A percentile compares a stretch with the other conserved stretches of the same genome.
phyloP scores from a whole-genome alignment of 2,329 filamentous ascomycete species.

The Talaromyces albobiverticillius region DNA sequence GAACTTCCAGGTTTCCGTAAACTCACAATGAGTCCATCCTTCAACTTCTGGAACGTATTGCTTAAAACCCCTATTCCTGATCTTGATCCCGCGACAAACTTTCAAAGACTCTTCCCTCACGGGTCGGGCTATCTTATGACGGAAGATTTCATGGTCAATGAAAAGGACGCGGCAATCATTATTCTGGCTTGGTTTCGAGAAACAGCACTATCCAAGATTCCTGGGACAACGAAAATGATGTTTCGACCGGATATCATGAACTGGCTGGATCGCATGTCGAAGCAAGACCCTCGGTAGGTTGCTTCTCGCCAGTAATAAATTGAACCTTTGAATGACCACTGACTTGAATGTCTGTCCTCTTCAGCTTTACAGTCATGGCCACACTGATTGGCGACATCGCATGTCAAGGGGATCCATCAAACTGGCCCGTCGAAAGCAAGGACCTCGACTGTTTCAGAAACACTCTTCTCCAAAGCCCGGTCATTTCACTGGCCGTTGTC shows the following conservation, averaged over 20 bases:
- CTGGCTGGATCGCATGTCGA: constrained; percentile 30
- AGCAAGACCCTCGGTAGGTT: constrained; percentile 15
- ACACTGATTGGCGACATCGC: constrained; percentile 26
- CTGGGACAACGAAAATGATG: constrained; percentile 37
- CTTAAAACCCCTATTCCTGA: constrained; percentile 25
- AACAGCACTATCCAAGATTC: constrained; percentile 20
- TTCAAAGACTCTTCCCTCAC: constrained; percentile 37
- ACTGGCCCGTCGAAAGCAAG: constrained; percentile 7
- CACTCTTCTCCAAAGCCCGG: constrained; percentile 22
- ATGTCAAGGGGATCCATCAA: constrained; percentile 16
- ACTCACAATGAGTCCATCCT: constrained; percentile 19
- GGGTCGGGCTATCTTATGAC: constrained; percentile 40
- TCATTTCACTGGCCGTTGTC: constrained; percentile 28
- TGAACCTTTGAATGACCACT: background rate
- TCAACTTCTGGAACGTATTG: constrained; percentile 37
- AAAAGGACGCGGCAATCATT: constrained; percentile 27
- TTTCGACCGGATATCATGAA: constrained; percentile 34
- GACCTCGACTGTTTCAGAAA: constrained; percentile 24
- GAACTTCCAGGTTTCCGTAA: constrained; percentile 25
- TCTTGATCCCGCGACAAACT: constrained; percentile 21
- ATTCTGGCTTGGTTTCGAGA: constrained; percentile 37
- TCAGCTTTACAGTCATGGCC: constrained; percentile 28
- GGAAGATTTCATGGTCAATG: constrained; percentile 35
- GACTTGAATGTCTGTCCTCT: background rate
- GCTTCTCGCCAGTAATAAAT: too few species aligned